A percentile compares a stretch with the other conserved stretches of the same genome.
phyloP scores from a whole-genome alignment of 2,329 filamentous ascomycete species.

The Curvularia spicifera region DNA sequence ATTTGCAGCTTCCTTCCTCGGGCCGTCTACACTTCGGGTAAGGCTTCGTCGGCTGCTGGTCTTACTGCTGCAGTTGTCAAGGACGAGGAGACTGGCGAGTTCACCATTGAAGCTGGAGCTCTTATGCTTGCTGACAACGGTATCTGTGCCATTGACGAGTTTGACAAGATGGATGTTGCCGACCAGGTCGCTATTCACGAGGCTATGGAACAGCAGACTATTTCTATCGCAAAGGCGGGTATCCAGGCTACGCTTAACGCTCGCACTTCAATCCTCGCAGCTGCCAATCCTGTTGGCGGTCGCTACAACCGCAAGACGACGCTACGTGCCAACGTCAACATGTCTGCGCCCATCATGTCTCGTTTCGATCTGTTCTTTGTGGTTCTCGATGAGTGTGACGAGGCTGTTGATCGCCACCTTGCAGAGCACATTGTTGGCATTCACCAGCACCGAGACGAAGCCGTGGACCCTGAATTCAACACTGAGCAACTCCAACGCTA shows the following conservation, averaged over 20 bases:
- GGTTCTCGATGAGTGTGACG: constrained; percentile 94
- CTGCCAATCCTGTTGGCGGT: constrained; percentile 93
- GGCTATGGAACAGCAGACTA: constrained; percentile 99
- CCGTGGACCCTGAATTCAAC: constrained; percentile 89
- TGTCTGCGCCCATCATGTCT: constrained; percentile 98
- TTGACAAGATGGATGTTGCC: constrained; percentile 98
- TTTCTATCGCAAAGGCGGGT: constrained; percentile 97
- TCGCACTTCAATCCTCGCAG: constrained; percentile 91
- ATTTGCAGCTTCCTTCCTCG: constrained; percentile 96
- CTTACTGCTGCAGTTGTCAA: constrained; percentile 96
- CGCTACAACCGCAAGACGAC: constrained; percentile 98
- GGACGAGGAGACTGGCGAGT: constrained; percentile 97
- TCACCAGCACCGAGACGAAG: constrained; percentile 90
- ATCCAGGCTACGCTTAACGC: constrained; percentile 98
- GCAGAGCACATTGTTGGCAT: constrained; percentile 94
- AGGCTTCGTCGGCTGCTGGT: constrained; percentile 96
- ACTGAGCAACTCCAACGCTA: constrained; percentile 97
- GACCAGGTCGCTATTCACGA: constrained; percentile 99
- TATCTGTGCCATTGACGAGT: constrained; percentile 98
- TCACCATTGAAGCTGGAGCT: constrained; percentile 97
- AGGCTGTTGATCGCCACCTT: constrained; percentile 85
- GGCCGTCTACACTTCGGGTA: constrained; percentile 96
- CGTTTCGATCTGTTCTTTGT: constrained; percentile 99
- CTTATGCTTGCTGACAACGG: constrained; percentile 97
- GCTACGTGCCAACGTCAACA: constrained; percentile 93